phyloP scores from a whole-genome alignment of 495 filamentous ascomycete species.

The Pyrenopolyporus hunteri region DNA sequence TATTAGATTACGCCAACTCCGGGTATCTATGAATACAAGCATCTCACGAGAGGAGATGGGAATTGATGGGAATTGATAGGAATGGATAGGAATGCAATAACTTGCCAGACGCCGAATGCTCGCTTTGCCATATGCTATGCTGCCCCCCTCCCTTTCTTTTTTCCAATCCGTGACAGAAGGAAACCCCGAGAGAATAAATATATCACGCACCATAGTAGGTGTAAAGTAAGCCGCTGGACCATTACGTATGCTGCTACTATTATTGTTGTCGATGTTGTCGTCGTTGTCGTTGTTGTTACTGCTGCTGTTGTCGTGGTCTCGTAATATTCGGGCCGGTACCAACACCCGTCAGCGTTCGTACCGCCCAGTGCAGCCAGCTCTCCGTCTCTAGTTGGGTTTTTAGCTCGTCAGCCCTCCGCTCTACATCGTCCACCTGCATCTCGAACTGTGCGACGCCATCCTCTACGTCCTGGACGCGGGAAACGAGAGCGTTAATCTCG shows the following conservation, averaged over 20 bases:
- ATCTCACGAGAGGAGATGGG: constrained; percentile 4
- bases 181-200: not conserved
- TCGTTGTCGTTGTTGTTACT: constrained; percentile 3
- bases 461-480: constrained; percentile 88
- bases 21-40: constrained; percentile 31
- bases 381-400: constrained; percentile 68
- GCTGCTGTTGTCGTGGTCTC: constrained; percentile 23
- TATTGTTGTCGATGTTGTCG: too few species aligned
- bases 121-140: constrained; percentile 36
- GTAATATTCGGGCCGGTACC: constrained; percentile 63
- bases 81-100: constrained; percentile 1
- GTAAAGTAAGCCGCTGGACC: too few species aligned
- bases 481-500: constrained; percentile 80
- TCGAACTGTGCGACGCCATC: constrained; percentile 81
- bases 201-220: not conserved
- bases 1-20: constrained; percentile 10
- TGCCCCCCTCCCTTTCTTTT: constrained; percentile 5
- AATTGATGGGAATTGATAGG: not conserved
- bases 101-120: constrained; percentile 32
- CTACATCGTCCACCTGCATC: constrained; percentile 77
- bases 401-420: constrained; percentile 74
- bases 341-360: constrained; percentile 64
- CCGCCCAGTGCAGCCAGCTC: constrained; percentile 64
- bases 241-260: too few species aligned
- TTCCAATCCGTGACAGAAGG: not conserved